Percentiles rank a stretch among this genome's conserved stretches.
These are phyloP conservation scores for Naganishia friedmannii DNA, from an alignment of 768 basidiomycete species.

Conservation along the genomic window DNA sequence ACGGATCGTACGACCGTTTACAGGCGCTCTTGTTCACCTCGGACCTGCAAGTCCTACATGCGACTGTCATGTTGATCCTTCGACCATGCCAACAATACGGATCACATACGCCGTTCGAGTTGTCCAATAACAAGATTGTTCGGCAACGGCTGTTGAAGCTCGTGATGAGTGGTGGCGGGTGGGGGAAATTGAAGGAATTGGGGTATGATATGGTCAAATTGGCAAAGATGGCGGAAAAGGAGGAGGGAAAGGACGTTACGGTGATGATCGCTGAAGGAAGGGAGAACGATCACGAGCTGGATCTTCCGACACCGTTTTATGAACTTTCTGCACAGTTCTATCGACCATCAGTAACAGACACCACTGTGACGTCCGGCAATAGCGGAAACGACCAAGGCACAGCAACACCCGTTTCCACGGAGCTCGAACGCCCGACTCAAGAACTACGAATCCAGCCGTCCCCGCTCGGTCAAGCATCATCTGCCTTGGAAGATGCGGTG, in stretches of 20 bases:
- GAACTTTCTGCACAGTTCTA: slow-evolving; percentile 36
- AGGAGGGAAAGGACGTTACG: slow-evolving; percentile 32
- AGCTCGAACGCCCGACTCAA: slow-evolving; percentile 29
- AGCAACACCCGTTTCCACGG: slow-evolving; percentile 21
- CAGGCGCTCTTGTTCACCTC: slow-evolving; percentile 81
- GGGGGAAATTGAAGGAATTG: slow-evolving; percentile 36
- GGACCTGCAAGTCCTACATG: slow-evolving; percentile 81
- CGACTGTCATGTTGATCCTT: slow-evolving; percentile 77
- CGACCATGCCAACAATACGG: slow-evolving; percentile 95
- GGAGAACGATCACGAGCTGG: slow-evolving; percentile 9
- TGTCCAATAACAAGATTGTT: slow-evolving; percentile 61
- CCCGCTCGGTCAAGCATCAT: not conserved
- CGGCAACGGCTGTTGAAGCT: slow-evolving; percentile 76
- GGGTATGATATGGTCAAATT: slow-evolving; percentile 35
- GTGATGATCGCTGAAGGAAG: not conserved
- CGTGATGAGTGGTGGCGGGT: slow-evolving; percentile 67
- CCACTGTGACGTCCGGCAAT: not conserved
- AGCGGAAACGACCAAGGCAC: not conserved
- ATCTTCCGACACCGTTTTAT: slow-evolving; percentile 28
- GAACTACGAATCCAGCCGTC: slow-evolving; percentile 23
- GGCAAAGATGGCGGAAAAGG: slow-evolving; percentile 31
- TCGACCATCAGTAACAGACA: slow-evolving; percentile 16
- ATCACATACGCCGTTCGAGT: slow-evolving; percentile 75
- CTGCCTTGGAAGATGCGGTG: not conserved
- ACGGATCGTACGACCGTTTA: slow-evolving; percentile 89